Conservation (phyloP, 305 asterid genomes). For the Fraxinus sp. region DNA sequence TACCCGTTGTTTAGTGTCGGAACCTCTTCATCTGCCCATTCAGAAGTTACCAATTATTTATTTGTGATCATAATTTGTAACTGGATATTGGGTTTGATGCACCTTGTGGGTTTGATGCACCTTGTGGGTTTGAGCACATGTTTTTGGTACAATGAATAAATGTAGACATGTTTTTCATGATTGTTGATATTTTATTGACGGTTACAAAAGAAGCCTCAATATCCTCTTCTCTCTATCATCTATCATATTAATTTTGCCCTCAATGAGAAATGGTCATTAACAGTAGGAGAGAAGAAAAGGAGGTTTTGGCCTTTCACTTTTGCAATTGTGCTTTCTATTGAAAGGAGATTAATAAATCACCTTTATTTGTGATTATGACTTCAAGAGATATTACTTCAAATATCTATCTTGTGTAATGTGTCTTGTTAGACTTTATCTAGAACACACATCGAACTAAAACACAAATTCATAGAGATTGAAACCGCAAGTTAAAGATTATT, state of each 20-base stretch:
- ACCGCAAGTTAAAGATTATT: not conserved
- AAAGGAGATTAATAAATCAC: not conserved
- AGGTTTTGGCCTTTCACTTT: not conserved
- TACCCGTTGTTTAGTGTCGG: not conserved
- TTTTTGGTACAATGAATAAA: not conserved
- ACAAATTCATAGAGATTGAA: not conserved
- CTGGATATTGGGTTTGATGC: not conserved
- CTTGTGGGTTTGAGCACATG: not conserved
- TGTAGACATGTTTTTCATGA: not conserved
- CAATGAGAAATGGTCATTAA: not conserved
- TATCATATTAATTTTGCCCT: not conserved
- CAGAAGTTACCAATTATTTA: not conserved
- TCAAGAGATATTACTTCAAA: not conserved
- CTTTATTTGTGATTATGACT: not conserved
- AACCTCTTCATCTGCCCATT: not conserved
- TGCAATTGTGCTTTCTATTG: not conserved
- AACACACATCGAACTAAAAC: not conserved
- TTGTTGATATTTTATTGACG: not conserved
- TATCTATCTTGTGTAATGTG: not conserved
- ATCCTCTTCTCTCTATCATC: not conserved
- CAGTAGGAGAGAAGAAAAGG: not conserved
- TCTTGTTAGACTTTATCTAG: not conserved
- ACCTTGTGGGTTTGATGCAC: not conserved
- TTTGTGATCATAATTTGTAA: not conserved
- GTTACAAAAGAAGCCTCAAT: not conserved